A percentile compares a stretch with the other conserved stretches of the same genome.
phyloP scores from a whole-genome alignment of 2,329 filamentous ascomycete species.

The Teratosphaeria zuluensis region DNA sequence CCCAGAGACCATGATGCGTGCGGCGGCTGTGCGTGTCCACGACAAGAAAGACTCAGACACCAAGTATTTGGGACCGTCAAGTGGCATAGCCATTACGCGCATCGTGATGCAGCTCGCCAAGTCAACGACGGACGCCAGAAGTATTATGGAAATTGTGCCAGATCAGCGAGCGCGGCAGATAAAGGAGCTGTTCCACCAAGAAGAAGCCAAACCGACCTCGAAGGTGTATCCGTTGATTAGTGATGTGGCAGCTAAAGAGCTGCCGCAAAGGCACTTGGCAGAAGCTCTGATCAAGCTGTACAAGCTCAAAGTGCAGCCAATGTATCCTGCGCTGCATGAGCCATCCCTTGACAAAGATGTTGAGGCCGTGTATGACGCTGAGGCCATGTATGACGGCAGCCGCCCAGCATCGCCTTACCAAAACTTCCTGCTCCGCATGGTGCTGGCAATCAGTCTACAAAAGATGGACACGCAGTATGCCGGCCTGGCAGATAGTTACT shows the following conservation, averaged over 20 bases:
- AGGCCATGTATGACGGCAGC: constrained; percentile 70
- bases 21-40: constrained; percentile 73
- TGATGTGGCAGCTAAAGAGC: constrained; percentile 62
- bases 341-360: constrained; percentile 65
- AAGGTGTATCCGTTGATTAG: constrained; percentile 90
- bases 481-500: constrained; percentile 91
- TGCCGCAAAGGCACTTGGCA: constrained; percentile 65
- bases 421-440: constrained; percentile 82
- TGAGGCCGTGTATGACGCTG: constrained; percentile 65
- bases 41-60: constrained; percentile 83
- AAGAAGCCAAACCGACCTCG: constrained; percentile 56
- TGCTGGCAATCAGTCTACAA: constrained; percentile 89
- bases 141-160: constrained; percentile 84
- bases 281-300: constrained; percentile 77
- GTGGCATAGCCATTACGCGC: constrained; percentile 88
- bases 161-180: constrained; percentile 58
- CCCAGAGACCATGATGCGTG: constrained; percentile 76
- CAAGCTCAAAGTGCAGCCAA: constrained; percentile 78
- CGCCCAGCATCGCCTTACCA: constrained; percentile 61
- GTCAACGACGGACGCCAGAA: constrained; percentile 80
- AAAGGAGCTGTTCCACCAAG: constrained; percentile 56
- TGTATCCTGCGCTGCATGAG: constrained; percentile 82
- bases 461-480: constrained; percentile 83
- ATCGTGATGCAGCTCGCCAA: constrained; percentile 95
- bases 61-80: constrained; percentile 85